Percentiles rank a stretch among this genome's conserved stretches.
Conservation (phyloP, 139 green algal species). For the Micractinium sp. region DNA sequence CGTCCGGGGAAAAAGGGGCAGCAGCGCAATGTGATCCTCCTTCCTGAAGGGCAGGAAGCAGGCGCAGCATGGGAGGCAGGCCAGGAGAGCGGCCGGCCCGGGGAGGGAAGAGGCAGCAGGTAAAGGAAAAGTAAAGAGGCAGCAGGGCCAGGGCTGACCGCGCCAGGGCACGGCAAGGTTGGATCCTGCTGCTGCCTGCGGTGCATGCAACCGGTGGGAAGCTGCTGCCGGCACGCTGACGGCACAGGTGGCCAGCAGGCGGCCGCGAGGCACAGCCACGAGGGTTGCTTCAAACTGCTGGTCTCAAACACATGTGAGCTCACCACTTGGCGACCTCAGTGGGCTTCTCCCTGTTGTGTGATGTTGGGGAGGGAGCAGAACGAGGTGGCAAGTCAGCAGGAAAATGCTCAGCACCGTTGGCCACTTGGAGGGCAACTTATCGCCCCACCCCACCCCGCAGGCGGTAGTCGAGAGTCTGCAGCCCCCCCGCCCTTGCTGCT, state of each 20-base stretch:
- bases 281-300: not conserved
- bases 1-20: no score
- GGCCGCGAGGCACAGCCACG: not conserved
- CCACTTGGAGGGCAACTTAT: no score
- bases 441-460: no score
- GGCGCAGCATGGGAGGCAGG: not conserved
- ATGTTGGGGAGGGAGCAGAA: not conserved
- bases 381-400: not conserved
- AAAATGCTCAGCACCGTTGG: not conserved
- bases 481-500: no score
- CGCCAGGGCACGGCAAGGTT: no score
- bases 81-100: not conserved
- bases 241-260: not conserved
- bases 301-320: not conserved
- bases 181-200: no score
- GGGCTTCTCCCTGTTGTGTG: constrained; percentile 32
- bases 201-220: no score
- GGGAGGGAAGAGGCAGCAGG: no score
- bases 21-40: no score
- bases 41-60: not conserved
- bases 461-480: no score
- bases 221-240: constrained; percentile 25
- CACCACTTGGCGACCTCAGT: constrained; percentile 30
- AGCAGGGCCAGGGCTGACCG: no score
- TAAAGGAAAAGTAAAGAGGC: no score